Evolutionary conservation across 257 asterid genomes (phyloP).

Genomic region (Echites panduratus): DNA sequence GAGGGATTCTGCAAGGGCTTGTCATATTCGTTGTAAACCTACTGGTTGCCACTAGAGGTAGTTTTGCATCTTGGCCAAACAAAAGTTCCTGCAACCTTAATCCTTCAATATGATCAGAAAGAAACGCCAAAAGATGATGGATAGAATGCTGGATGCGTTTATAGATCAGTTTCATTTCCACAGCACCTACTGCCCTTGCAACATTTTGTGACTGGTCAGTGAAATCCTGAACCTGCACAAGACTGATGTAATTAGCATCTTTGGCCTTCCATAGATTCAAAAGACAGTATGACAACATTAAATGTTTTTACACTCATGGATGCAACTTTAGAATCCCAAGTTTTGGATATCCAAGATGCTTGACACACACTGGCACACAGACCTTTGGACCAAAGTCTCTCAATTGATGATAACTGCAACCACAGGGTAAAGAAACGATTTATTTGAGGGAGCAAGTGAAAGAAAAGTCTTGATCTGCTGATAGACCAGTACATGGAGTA

Average conservation of each 20-base stretch:
- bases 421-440: constrained; percentile 8
- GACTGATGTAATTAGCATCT: constrained; percentile 10
- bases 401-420: constrained; percentile 73
- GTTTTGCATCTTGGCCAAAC: constrained; percentile 43
- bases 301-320: constrained; percentile 52
- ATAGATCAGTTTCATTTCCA: constrained; percentile 55
- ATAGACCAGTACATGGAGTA: background rate
- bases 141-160: constrained; percentile 55
- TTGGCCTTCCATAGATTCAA: constrained; percentile 5
- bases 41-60: constrained; percentile 19
- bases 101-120: constrained; percentile 49
- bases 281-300: constrained; percentile 2
- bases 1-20: background rate
- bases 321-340: constrained; percentile 71
- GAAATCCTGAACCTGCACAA: constrained; percentile 81
- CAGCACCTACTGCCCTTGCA: constrained; percentile 77
- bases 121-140: constrained; percentile 35
- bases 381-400: constrained; percentile 81
- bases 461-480: background rate
- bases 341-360: constrained; percentile 72
- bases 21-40: constrained; percentile 4
- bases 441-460: background rate
- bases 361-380: constrained; percentile 68
- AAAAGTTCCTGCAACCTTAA: constrained; percentile 41
- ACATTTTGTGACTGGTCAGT: constrained; percentile 73